phyloP scores from a whole-genome alignment of 768 basidiomycete genomes.

The Psilocybe sp. region DNA sequence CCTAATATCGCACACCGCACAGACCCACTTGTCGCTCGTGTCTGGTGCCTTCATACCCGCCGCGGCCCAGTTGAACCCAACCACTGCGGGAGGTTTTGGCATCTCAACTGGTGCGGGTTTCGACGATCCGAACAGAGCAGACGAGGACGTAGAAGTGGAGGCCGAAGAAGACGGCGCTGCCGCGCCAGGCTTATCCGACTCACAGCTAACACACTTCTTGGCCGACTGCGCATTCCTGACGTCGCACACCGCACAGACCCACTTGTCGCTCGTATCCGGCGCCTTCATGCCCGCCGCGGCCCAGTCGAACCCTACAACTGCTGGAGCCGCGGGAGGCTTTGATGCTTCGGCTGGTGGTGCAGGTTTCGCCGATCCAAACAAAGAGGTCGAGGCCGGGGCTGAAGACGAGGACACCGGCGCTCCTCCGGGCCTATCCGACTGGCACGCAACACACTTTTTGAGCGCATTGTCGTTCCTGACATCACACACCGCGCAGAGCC shows the following conservation, averaged over 20 bases:
- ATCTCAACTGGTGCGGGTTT: not conserved
- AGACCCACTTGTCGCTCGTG: slow-evolving; percentile 45
- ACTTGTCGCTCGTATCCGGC: slow-evolving; percentile 33
- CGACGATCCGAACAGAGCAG: slow-evolving; percentile 2
- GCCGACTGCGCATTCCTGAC: slow-evolving; percentile 40
- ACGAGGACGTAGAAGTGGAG: not conserved
- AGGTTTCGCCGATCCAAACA: slow-evolving; percentile 7
- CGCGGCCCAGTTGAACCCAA: slow-evolving; percentile 59
- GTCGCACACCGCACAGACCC: slow-evolving; percentile 57
- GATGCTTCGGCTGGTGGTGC: not conserved
- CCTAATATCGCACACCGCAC: slow-evolving; percentile 46
- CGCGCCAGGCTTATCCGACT: not conserved
- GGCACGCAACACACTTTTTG: no score
- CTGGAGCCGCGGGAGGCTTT: slow-evolving; percentile 1
- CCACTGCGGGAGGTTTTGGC: slow-evolving; percentile 18
- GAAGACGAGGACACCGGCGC: not conserved
- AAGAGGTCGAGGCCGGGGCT: not conserved
- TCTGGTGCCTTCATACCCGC: slow-evolving; percentile 51
- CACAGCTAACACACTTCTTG: no score
- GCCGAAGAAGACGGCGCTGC: not conserved
- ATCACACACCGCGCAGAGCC: slow-evolving; percentile 57
- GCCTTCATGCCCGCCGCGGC: slow-evolving; percentile 55
- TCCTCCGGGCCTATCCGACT: not conserved
- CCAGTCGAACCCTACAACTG: slow-evolving; percentile 52
- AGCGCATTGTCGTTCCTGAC: slow-evolving; percentile 40